A percentile compares a stretch with the other conserved stretches of the same genome.
phyloP scores from a whole-genome alignment of 2,329 filamentous ascomycete species.

The Apiospora pterosperma region DNA sequence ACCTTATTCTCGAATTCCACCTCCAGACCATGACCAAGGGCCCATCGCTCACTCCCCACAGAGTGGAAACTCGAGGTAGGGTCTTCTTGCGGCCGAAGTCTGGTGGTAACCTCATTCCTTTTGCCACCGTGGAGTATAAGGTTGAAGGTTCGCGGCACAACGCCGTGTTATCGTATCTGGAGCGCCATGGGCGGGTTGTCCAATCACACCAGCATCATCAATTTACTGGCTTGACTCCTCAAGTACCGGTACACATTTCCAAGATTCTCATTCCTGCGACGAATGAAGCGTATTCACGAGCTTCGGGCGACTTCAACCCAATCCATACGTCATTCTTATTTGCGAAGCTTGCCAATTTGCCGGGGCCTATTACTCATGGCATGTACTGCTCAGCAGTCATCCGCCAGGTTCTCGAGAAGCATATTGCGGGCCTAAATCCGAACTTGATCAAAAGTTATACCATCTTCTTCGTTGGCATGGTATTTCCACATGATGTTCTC shows the following conservation, averaged over 20 bases:
- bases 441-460: conserved; percentile 97
- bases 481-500: conserved; percentile 91
- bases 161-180: conserved; percentile 89
- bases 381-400: conserved; percentile 99
- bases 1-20: conserved; percentile 86
- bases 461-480: conserved; percentile 93
- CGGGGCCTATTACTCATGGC: conserved; percentile 95
- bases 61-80: conserved; percentile 83
- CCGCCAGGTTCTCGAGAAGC: conserved; percentile 91
- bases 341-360: conserved; percentile 89
- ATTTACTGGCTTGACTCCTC: too few relatives aligned
- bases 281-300: conserved; percentile 22
- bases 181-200: conserved; percentile 45
- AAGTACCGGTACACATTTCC: not conserved
- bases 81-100: conserved; percentile 60
- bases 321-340: conserved; percentile 98
- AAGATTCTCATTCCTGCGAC: conserved; percentile 14
- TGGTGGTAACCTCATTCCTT: conserved; percentile 80
- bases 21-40: conserved; percentile 83
- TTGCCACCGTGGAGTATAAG: conserved; percentile 91
- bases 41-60: conserved; percentile 85
- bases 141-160: conserved; percentile 97
- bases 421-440: conserved; percentile 97
- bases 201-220: not conserved
- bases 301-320: conserved; percentile 94